These are phyloP conservation scores for Pyrrhoderma lamaoense DNA, from an alignment of 1,284 basidiomycete species.

Conservation along the genomic window DNA sequence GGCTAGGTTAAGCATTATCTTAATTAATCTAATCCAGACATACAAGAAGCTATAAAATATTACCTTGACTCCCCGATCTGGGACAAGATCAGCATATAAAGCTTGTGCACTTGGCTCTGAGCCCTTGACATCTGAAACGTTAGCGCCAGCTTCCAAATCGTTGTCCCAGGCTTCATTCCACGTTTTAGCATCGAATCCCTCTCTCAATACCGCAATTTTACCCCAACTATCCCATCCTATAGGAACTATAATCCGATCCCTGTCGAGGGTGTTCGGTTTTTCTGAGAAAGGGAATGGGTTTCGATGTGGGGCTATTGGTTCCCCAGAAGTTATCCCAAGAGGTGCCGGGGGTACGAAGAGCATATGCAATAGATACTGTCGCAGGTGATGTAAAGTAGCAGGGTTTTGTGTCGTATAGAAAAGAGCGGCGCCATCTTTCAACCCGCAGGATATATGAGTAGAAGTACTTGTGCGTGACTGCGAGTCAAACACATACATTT, in stretches of 20 bases:
- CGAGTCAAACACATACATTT: slow-evolving; percentile 59
- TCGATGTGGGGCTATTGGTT: slow-evolving; percentile 49
- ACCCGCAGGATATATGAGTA: neutral
- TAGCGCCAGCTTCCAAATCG: slow-evolving; percentile 39
- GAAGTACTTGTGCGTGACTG: neutral
- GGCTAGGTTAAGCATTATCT: slow-evolving; percentile 34
- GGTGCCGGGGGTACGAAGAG: slow-evolving; percentile 75
- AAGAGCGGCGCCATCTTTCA: slow-evolving; percentile 79
- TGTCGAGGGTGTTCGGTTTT: slow-evolving; percentile 86
- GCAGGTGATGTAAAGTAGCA: slow-evolving; percentile 68
- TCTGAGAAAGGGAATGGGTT: slow-evolving; percentile 83
- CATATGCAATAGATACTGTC: slow-evolving; percentile 84
- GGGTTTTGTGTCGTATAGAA: slow-evolving; percentile 89
- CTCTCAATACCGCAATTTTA: slow-evolving; percentile 86
- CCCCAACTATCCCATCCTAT: slow-evolving; percentile 98
- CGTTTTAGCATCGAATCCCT: slow-evolving; percentile 81
- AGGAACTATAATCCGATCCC: slow-evolving; percentile 88
- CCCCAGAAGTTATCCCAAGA: slow-evolving; percentile 37
- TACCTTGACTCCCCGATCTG: slow-evolving; percentile 67
- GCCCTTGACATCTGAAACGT: slow-evolving; percentile 31
- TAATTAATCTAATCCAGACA: neutral
- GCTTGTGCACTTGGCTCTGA: slow-evolving; percentile 46
- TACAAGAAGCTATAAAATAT: slow-evolving; percentile 17
- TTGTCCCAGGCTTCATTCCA: slow-evolving; percentile 83
- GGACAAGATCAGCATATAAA: slow-evolving; percentile 56